A percentile compares a stretch with the other conserved stretches of the same genome.
These are phyloP conservation scores for Podochytrium sp. DNA, from an alignment of 192 early-diverging fungal genomes.

Conservation along the genomic window DNA sequence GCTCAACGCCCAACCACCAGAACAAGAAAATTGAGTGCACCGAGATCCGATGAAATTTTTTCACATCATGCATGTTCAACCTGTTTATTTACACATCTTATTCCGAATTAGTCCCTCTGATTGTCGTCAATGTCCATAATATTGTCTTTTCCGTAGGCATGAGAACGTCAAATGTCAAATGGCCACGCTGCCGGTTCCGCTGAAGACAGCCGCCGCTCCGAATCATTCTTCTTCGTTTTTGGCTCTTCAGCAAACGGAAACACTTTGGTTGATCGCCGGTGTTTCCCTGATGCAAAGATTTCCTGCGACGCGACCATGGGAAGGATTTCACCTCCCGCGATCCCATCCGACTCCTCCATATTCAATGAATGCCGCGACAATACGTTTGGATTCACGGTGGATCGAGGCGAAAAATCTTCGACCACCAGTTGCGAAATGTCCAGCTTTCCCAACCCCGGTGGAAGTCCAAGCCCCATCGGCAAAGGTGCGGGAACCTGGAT, in stretches of 20 bases:
- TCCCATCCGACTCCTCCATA: background rate
- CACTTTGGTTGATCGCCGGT: background rate
- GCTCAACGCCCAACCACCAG: too few species aligned
- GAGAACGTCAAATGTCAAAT: slow-evolving; percentile 39
- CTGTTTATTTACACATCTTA: background rate
- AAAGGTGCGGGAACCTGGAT: background rate
- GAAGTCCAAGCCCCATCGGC: background rate
- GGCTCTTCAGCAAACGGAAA: too few species aligned
- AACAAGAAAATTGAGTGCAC: too few species aligned
- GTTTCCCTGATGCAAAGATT: too few species aligned
- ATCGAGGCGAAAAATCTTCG: background rate
- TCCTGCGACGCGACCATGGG: background rate
- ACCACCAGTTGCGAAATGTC: too few species aligned
- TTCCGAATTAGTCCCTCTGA: slow-evolving; percentile 71
- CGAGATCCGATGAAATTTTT: too few species aligned
- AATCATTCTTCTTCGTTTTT: too few species aligned
- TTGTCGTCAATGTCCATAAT: slow-evolving; percentile 75
- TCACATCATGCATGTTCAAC: background rate
- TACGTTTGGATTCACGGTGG: background rate
- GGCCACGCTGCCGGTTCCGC: background rate
- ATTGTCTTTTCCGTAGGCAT: slow-evolving; percentile 82
- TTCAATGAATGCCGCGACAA: background rate
- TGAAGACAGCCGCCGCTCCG: background rate
- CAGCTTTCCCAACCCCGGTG: too few species aligned
- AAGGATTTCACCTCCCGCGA: background rate